Evolutionary conservation across 129 eudicot genomes (phyloP).

Genomic region (Logfia minima): DNA sequence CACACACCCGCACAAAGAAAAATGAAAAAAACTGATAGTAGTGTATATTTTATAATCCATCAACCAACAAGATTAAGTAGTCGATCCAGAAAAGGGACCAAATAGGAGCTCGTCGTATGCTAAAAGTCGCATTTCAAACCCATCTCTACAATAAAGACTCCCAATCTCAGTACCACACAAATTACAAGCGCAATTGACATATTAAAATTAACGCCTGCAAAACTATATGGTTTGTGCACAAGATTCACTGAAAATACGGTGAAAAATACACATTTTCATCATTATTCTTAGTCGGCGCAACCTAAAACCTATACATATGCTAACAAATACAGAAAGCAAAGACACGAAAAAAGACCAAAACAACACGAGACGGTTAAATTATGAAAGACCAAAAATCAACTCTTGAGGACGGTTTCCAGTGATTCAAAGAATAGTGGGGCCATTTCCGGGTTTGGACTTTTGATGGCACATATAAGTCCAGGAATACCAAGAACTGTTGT

Average conservation of each 20-base stretch:
- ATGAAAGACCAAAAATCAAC: constrained; percentile 26
- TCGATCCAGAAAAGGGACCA: background rate
- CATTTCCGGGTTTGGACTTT: constrained; percentile 86
- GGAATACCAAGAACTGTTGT: constrained; percentile 76
- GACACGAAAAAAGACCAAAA: background rate
- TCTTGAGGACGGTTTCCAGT: constrained; percentile 65
- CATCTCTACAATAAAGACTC: background rate
- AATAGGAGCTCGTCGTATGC: background rate
- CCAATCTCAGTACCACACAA: background rate
- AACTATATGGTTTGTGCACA: constrained; percentile 5
- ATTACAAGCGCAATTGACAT: constrained; percentile 12
- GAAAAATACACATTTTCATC: constrained; percentile 15
- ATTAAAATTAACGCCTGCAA: background rate
- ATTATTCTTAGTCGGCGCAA: background rate
- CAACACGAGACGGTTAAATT: background rate
- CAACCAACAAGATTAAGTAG: too few relatives aligned
- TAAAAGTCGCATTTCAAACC: background rate
- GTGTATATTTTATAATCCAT: too few relatives aligned
- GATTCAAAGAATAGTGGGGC: constrained; percentile 89
- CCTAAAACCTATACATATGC: constrained; percentile 26
- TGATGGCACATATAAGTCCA: constrained; percentile 86
- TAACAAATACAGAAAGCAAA: constrained; percentile 18
- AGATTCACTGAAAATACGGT: constrained; percentile 1
- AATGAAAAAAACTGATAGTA: too few relatives aligned
- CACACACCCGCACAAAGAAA: too few relatives aligned